Evolutionary conservation across 768 basidiomycete genomes (phyloP).

Genomic region (Pleurotus pulmonarius): DNA sequence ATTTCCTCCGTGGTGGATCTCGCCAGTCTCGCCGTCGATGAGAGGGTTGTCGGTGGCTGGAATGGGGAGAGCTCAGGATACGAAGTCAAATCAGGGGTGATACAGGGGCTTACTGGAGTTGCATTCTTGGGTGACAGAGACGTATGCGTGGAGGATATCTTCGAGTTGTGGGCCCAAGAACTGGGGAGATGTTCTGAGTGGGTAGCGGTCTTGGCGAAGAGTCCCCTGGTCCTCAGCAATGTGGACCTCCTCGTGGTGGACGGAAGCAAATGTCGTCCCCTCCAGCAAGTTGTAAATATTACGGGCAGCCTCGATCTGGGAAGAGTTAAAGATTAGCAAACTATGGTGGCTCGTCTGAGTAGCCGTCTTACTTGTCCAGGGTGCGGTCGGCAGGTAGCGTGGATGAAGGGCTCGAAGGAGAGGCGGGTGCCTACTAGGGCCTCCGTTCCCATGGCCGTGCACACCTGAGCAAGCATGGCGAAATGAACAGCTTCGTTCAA

Average conservation of each 20-base stretch:
- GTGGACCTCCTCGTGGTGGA: slow-evolving; percentile 66
- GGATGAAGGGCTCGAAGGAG: slow-evolving; percentile 78
- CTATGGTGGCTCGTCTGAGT: neutral
- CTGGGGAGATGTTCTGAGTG: slow-evolving; percentile 73
- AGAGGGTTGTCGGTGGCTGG: slow-evolving; percentile 86
- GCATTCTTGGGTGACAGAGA: slow-evolving; percentile 68
- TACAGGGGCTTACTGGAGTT: slow-evolving; percentile 62
- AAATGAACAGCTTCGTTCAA: slow-evolving; percentile 69
- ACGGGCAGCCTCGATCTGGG: slow-evolving; percentile 61
- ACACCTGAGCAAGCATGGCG: slow-evolving; percentile 61
- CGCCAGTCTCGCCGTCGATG: slow-evolving; percentile 61
- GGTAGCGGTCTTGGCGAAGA: slow-evolving; percentile 79
- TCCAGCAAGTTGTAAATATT: slow-evolving; percentile 67
- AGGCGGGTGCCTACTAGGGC: slow-evolving; percentile 71
- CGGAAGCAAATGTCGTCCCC: slow-evolving; percentile 64
- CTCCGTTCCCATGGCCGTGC: slow-evolving; percentile 83
- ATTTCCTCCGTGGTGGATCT: slow-evolving; percentile 80
- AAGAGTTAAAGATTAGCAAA: neutral
- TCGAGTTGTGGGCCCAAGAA: slow-evolving; percentile 86
- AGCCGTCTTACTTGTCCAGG: slow-evolving; percentile 57
- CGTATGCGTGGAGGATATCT: slow-evolving; percentile 64
- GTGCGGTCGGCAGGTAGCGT: slow-evolving; percentile 72
- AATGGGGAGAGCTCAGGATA: neutral
- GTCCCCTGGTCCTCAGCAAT: slow-evolving; percentile 70
- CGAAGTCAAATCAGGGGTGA: neutral